Evolutionary conservation across 208 protist species (phyloP).

Genomic region (Trypanosoma conorhini): DNA sequence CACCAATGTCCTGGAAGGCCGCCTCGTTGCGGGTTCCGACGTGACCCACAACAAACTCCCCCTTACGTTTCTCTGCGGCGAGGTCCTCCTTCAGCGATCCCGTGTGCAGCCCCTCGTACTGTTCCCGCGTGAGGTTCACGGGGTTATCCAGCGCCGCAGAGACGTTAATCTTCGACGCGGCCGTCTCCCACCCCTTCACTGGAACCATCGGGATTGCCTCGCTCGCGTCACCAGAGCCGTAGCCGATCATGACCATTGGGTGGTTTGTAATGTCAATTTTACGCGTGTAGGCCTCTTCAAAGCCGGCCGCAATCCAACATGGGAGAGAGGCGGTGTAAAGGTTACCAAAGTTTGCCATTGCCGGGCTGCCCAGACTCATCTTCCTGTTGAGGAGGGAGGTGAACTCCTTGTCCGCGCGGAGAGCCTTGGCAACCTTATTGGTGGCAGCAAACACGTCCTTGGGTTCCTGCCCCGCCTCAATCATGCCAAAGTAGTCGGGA

Average conservation of each 20-base stretch:
- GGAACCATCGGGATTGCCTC: slow-evolving; percentile 89
- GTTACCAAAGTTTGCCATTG: slow-evolving; percentile 91
- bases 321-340: slow-evolving; percentile 91
- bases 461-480: slow-evolving; percentile 71
- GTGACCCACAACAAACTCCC: slow-evolving; percentile 84
- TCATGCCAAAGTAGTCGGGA: slow-evolving; percentile 76
- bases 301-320: slow-evolving; percentile 87
- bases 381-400: slow-evolving; percentile 73
- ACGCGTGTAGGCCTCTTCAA: slow-evolving; percentile 81
- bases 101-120: slow-evolving; percentile 86
- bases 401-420: slow-evolving; percentile 83
- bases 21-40: slow-evolving; percentile 79
- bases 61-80: slow-evolving; percentile 48
- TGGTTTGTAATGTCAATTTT: slow-evolving; percentile 83
- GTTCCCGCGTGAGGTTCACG: slow-evolving; percentile 65
- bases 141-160: slow-evolving; percentile 67
- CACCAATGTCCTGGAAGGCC: slow-evolving; percentile 90
- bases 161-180: slow-evolving; percentile 80
- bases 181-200: slow-evolving; percentile 79
- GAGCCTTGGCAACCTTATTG: slow-evolving; percentile 76
- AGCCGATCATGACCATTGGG: slow-evolving; percentile 90
- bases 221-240: slow-evolving; percentile 86
- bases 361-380: slow-evolving; percentile 85
- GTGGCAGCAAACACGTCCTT: slow-evolving; percentile 76
- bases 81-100: slow-evolving; percentile 77